phyloP scores from a whole-genome alignment of 2,329 filamentous ascomycete species.

The Fusarium nurragi region DNA sequence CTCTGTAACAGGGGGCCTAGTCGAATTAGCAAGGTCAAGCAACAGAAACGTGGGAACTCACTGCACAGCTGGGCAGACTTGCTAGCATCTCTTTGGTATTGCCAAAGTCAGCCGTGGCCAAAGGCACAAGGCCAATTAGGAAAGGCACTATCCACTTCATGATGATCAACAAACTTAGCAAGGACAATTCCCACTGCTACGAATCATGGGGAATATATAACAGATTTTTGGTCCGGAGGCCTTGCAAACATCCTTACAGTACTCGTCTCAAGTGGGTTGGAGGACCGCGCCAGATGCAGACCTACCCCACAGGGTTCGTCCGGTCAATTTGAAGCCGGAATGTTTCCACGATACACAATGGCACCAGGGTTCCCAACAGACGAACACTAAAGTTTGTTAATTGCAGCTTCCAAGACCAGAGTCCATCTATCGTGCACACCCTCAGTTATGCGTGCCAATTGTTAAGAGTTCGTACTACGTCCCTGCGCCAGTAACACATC shows the following conservation, averaged over 20 bases:
- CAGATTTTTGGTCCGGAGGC: neutral
- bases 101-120: conserved; percentile 11
- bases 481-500: neutral
- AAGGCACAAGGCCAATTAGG: conserved; percentile 33
- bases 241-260: conserved; percentile 2
- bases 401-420: neutral
- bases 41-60: neutral
- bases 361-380: neutral
- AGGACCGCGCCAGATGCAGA: neutral
- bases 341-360: conserved; percentile 15
- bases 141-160: conserved; percentile 42
- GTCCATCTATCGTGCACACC: neutral
- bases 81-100: conserved; percentile 29
- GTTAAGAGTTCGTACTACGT: neutral
- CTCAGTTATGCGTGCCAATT: neutral
- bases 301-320: neutral
- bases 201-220: conserved; percentile 19
- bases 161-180: conserved; percentile 23
- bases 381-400: neutral
- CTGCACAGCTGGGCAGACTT: conserved; percentile 32
- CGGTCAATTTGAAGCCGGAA: conserved; percentile 1
- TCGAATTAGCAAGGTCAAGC: conserved; percentile 10
- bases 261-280: conserved; percentile 4
- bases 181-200: conserved; percentile 9
- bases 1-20: conserved; percentile 9